Base-by-base conservation (phyloP, 1,284 basidiomycete species). In the Athelia sp. region DNA sequence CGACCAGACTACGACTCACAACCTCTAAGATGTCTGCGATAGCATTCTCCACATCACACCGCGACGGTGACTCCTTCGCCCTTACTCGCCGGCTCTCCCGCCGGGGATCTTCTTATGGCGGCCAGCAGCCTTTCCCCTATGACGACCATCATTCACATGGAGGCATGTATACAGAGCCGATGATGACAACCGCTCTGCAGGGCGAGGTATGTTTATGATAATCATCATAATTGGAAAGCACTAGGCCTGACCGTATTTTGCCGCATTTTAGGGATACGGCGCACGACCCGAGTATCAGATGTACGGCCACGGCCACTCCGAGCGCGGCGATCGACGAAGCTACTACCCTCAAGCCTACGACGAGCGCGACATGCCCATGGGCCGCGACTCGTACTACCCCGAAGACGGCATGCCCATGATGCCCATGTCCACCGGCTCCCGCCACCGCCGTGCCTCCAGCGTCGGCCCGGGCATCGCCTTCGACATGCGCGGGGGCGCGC, bases 121-220 rank as follows among this genome's bases (percentile, higher is more conserved):
- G 43, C 43, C 6, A 4, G 15, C 43, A 21, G 23, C 43, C 43
- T 15, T 44, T 44, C 23, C 43, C 43, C 17, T 44, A 44, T n/a
- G 23, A 22, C 43, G 43, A 44, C 4, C 40, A 13, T n/a, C 36
- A n/a, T n/a, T 17, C 36, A 11, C 43, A 40, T 40, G 36, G n/a
- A n/a, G 36, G 36, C 36, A 40, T 40, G 36, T 44, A 44, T 21
- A 21, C 43, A 22, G 43, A 44, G 14, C 36, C 36, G 36, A 40
- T 40, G 36, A 40, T 40, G 36, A 8, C 43, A n/a, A 26, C 43
- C 4, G 4, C 15, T 6, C 43, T 44, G 18, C 43, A 44, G 9
- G n/a, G 21, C 14, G 18, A 26, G 24, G 43, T 44, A 8, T 10
- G 21, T 26, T 22, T 10, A 23, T 21, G 8, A 6, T 44, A 6